Evolutionary conservation across 352 stramenopile genomes (phyloP).

Genomic region (Phytophthora podocarpi): DNA sequence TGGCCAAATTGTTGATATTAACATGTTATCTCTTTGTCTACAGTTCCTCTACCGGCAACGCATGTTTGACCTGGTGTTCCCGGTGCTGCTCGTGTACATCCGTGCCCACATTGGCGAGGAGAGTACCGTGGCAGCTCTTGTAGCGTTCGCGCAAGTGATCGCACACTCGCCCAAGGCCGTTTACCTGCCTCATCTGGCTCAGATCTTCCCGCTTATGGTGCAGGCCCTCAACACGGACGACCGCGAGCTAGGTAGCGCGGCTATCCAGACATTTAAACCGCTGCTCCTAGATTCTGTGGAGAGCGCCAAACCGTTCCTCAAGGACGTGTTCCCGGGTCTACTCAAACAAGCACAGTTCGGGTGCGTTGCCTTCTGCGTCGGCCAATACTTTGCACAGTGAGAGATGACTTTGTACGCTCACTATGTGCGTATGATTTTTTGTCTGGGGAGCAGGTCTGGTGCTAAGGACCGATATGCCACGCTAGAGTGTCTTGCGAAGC

Average conservation of each 20-base stretch:
- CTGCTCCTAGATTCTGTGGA: conserved; percentile 80
- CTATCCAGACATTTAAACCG: conserved; percentile 79
- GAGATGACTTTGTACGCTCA: conserved; percentile 1
- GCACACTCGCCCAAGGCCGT: conserved; percentile 82
- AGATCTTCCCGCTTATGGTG: conserved; percentile 86
- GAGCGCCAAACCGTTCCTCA: conserved; percentile 83
- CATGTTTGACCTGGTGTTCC: conserved; percentile 82
- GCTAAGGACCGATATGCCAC: conserved; percentile 76
- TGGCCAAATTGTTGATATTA: background rate
- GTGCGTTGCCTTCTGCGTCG: conserved; percentile 36
- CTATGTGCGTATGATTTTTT: background rate
- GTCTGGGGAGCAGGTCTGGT: conserved; percentile 36
- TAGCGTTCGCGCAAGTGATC: conserved; percentile 82
- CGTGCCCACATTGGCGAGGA: conserved; percentile 39
- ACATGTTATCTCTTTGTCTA: background rate
- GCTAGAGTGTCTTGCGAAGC: conserved; percentile 78
- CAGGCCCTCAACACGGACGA: conserved; percentile 81
- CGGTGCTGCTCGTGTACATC: conserved; percentile 70
- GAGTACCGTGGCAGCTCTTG: conserved; percentile 66
- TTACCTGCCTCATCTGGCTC: conserved; percentile 72
- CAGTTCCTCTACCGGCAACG: conserved; percentile 85
- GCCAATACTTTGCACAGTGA: background rate
- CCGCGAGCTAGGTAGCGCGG: conserved; percentile 72
- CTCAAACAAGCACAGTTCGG: conserved; percentile 83
- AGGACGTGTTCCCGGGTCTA: conserved; percentile 82